Percentiles rank a stretch among this genome's conserved stretches.
Conservation (phyloP, 305 asterid genomes). For the Fraxinus sp. region DNA sequence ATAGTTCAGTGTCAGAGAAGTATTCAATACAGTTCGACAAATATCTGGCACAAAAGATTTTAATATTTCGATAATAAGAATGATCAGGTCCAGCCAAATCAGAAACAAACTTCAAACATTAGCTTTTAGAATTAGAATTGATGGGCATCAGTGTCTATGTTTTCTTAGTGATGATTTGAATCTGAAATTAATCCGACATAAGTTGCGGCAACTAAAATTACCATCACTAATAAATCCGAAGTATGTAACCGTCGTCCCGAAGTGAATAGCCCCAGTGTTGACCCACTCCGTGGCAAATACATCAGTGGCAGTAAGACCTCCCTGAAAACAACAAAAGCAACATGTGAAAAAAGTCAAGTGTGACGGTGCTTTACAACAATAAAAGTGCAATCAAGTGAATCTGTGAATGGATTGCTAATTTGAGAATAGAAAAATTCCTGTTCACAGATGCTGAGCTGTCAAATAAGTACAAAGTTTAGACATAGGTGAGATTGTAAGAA, state of each 20-base stretch:
- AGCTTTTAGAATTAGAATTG: slow-evolving; percentile 5
- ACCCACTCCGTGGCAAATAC: slow-evolving; percentile 99
- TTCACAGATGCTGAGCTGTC: neutral
- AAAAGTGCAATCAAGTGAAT: neutral
- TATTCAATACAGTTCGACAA: neutral
- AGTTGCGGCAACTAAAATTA: slow-evolving; percentile 34
- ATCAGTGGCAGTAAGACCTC: slow-evolving; percentile 95
- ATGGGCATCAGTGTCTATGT: slow-evolving; percentile 14
- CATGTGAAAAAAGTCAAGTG: neutral
- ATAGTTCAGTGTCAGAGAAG: neutral
- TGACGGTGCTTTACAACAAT: neutral
- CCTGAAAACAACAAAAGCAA: slow-evolving; percentile 46
- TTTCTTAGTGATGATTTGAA: slow-evolving; percentile 7
- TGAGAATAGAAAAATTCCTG: neutral
- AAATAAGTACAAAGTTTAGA: neutral
- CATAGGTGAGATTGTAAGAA: neutral
- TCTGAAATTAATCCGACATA: slow-evolving; percentile 3
- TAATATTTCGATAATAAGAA: neutral
- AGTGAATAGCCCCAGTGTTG: slow-evolving; percentile 89
- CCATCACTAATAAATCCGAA: slow-evolving; percentile 97
- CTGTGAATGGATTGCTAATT: neutral
- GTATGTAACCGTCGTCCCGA: slow-evolving; percentile 89
- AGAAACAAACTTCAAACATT: slow-evolving; percentile 16
- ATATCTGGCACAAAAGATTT: neutral
- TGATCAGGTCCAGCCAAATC: slow-evolving; percentile 1